Evolutionary conservation across 2,329 filamentous ascomycete species (phyloP), one percentile per base, ranked within the genome.

Genomic region (Fusarium paranaense): DNA sequence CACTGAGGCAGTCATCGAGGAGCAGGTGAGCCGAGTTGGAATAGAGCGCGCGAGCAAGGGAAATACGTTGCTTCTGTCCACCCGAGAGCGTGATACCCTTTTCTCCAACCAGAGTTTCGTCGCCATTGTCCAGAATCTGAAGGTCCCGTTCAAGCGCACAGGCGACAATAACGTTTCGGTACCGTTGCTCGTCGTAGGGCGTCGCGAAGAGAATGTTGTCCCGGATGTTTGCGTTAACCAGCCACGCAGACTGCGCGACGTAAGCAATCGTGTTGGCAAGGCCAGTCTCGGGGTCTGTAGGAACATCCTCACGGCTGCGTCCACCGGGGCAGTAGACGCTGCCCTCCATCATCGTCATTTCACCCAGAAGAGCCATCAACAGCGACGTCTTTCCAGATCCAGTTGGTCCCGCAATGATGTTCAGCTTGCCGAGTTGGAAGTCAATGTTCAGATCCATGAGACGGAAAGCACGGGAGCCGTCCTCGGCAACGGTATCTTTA

Each of bases 51-150:
- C 97, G 92, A n/a, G 97, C 97, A 52, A 99, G 89, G 16, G 96
- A 98, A 61, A 99, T 98, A 67, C 97, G 92, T 83, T 99, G 97
- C 84, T 98, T 98, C 84, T 99, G 97, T 8, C 97, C 97, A 73
- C 97, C 97, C 8, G 97, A 99, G 16, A 99, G 90, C 18, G 96
- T 96, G 71, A 99, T 98, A 37, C 97, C 97, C 84, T 98, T 99
- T 81, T 99, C 97, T 61, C 97, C 97, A 35, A 99, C 97, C 25
- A 98, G 86, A 0, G 97, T 98, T 82, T 97, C 91, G 80, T 99
- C 97, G 45, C 97, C 97, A 69, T 92, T 91, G 81, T 98, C 95
- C 2, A 99, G 90, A 47, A 98, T 98, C 73, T 97, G 91, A 16
- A 99, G 87, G 81, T 99, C 97, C 62, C 94, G 93, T 81, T 98